Evolutionary conservation across 1,139 yeast species (phyloP).

Genomic region (Kodamaea arcana): DNA sequence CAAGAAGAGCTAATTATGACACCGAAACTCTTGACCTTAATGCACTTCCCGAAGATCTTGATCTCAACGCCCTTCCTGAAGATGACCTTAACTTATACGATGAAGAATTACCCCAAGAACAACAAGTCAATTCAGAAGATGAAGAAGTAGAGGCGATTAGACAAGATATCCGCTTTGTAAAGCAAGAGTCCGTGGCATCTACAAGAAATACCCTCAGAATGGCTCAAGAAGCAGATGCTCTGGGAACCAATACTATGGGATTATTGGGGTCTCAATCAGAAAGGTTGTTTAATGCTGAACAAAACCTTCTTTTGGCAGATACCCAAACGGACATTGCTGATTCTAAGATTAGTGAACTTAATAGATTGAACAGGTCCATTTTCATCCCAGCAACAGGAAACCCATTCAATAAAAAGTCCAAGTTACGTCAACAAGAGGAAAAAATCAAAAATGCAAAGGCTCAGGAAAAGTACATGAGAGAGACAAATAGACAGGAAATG

Average conservation of each 20-base stretch:
- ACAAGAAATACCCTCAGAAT: slow-evolving; percentile 82
- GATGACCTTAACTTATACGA: slow-evolving; percentile 41
- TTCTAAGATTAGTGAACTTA: slow-evolving; percentile 76
- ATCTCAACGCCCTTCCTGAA: slow-evolving; percentile 8
- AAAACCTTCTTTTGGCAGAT: slow-evolving; percentile 69
- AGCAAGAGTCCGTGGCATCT: slow-evolving; percentile 81
- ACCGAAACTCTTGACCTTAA: slow-evolving; percentile 31
- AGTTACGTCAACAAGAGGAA: slow-evolving; percentile 74
- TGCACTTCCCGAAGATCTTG: slow-evolving; percentile 31
- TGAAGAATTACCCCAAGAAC: slow-evolving; percentile 40
- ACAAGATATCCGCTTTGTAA: slow-evolving; percentile 78
- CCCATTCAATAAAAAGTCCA: slow-evolving; percentile 82
- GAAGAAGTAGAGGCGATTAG: slow-evolving; percentile 89
- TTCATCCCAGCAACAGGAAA: slow-evolving; percentile 78
- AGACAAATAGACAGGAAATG: slow-evolving; percentile 39
- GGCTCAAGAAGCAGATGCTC: slow-evolving; percentile 90
- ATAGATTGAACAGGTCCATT: slow-evolving; percentile 75
- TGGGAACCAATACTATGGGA: slow-evolving; percentile 87
- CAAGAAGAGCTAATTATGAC: slow-evolving; percentile 16
- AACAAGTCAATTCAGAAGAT: slow-evolving; percentile 55
- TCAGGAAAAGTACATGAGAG: slow-evolving; percentile 52
- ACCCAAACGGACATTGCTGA: slow-evolving; percentile 83
- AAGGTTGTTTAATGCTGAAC: slow-evolving; percentile 73
- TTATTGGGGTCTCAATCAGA: slow-evolving; percentile 92
- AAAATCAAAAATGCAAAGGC: slow-evolving; percentile 61